These are phyloP conservation scores for Zygoascus ofunaensis DNA, from an alignment of 805 yeast species.

Conservation along the genomic window DNA sequence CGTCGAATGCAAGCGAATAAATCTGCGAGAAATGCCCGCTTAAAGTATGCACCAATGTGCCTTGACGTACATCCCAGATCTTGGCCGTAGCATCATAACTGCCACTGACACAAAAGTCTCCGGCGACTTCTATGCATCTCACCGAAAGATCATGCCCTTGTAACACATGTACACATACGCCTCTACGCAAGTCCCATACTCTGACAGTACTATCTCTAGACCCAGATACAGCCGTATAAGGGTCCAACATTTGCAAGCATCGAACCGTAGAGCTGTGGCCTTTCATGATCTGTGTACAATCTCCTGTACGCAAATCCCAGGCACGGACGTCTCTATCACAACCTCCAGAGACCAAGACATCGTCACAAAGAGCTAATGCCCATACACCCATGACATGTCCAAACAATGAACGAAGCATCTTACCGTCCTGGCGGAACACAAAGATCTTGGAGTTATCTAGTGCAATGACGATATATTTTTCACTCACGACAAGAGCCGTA, in stretches of 20 bases:
- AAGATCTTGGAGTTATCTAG: slow-evolving; percentile 37
- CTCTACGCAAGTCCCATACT: slow-evolving; percentile 94
- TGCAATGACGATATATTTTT: slow-evolving; percentile 32
- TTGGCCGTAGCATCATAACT: slow-evolving; percentile 83
- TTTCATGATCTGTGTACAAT: slow-evolving; percentile 74
- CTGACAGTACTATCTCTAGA: slow-evolving; percentile 86
- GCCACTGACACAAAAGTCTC: slow-evolving; percentile 78
- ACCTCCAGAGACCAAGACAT: slow-evolving; percentile 86
- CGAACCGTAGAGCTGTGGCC: slow-evolving; percentile 93
- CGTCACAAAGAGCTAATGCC: slow-evolving; percentile 88
- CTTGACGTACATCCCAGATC: slow-evolving; percentile 86
- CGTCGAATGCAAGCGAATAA: slow-evolving; percentile 88
- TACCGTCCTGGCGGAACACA: slow-evolving; percentile 33
- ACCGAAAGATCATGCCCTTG: slow-evolving; percentile 61
- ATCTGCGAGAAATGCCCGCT: slow-evolving; percentile 86
- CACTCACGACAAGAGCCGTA: slow-evolving; percentile 31
- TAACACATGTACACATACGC: slow-evolving; percentile 66
- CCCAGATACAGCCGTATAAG: slow-evolving; percentile 71
- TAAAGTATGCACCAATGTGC: slow-evolving; percentile 81
- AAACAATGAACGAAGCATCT: slow-evolving; percentile 70
- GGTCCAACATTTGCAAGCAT: slow-evolving; percentile 71
- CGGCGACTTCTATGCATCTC: slow-evolving; percentile 61
- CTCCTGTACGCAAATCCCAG: slow-evolving; percentile 86
- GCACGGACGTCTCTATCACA: slow-evolving; percentile 95
- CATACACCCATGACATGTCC: slow-evolving; percentile 98